Conservation (phyloP, 441 rosid species). For the Omphalea diandra region DNA sequence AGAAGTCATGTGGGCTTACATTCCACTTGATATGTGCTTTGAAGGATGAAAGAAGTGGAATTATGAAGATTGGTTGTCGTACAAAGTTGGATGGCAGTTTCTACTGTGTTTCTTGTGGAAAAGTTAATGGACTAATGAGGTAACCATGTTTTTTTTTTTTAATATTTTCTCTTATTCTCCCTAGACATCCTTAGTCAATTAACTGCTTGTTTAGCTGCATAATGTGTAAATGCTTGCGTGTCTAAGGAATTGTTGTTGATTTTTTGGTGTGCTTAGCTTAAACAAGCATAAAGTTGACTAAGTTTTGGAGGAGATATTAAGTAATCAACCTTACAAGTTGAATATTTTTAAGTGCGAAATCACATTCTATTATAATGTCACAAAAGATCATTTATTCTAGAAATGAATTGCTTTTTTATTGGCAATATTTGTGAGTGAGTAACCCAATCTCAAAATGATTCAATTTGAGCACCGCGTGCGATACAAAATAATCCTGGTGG, state of each 20-base stretch:
- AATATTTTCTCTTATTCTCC: not conserved
- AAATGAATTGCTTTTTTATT: not conserved
- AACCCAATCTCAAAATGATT: not conserved
- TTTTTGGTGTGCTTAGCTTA: not conserved
- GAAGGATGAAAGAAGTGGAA: conserved; percentile 61
- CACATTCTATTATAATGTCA: not conserved
- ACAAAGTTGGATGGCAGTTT: conserved; percentile 67
- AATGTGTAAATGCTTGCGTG: not conserved
- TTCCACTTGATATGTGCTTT: conserved; percentile 88
- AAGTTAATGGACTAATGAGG: conserved; percentile 77
- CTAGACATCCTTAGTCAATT: not conserved
- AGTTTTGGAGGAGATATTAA: not conserved
- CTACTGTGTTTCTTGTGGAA: conserved; percentile 70
- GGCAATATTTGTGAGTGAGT: not conserved
- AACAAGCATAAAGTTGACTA: not conserved
- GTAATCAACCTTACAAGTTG: not conserved
- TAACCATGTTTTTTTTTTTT: conserved; percentile 31
- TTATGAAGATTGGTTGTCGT: conserved; percentile 43
- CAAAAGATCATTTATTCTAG: not conserved
- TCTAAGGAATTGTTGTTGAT: not conserved
- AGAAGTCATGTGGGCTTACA: conserved; percentile 72
- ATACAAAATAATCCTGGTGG: conserved; percentile 3
- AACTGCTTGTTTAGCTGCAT: not conserved
- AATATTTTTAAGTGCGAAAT: not conserved
- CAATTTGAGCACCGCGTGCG: not conserved